These are phyloP conservation scores for Macrocybe gigantea DNA, from an alignment of 768 basidiomycete genomes.

Conservation along the genomic window DNA sequence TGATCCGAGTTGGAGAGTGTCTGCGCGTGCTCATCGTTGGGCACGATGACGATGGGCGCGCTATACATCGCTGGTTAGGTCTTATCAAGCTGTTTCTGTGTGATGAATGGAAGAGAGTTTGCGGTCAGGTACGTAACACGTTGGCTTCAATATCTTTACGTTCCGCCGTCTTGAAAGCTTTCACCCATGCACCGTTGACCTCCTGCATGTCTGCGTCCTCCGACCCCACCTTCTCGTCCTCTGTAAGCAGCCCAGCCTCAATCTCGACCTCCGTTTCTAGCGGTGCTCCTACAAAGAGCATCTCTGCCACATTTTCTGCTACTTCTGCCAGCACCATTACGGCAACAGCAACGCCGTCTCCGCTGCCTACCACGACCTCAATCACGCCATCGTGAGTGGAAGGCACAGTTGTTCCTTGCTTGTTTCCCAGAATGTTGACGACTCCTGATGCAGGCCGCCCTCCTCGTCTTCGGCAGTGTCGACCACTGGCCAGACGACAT, in stretches of 20 bases:
- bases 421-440: no score
- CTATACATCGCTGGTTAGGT: no score
- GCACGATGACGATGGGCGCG: no score
- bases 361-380: constrained; percentile 15
- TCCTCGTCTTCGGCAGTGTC: constrained; percentile 4
- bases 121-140: no score
- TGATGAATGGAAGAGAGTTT: no score
- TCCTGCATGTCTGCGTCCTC: not conserved
- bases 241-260: not conserved
- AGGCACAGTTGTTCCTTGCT: no score
- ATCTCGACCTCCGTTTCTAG: not conserved
- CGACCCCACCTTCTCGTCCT: not conserved
- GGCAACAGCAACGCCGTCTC: constrained; percentile 8
- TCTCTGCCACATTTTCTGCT: constrained; percentile 4
- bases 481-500: not conserved
- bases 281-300: not conserved
- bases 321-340: constrained; percentile 13
- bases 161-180: no score
- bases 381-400: constrained; percentile 3
- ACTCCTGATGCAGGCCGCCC: constrained; percentile 9
- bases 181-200: not conserved
- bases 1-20: no score
- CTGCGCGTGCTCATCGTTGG: no score
- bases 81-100: no score
- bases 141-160: no score